Percentiles rank a stretch among this genome's conserved stretches.
phyloP scores from a whole-genome alignment of 2,329 filamentous ascomycete genomes.

The Monosporascus sp. region DNA sequence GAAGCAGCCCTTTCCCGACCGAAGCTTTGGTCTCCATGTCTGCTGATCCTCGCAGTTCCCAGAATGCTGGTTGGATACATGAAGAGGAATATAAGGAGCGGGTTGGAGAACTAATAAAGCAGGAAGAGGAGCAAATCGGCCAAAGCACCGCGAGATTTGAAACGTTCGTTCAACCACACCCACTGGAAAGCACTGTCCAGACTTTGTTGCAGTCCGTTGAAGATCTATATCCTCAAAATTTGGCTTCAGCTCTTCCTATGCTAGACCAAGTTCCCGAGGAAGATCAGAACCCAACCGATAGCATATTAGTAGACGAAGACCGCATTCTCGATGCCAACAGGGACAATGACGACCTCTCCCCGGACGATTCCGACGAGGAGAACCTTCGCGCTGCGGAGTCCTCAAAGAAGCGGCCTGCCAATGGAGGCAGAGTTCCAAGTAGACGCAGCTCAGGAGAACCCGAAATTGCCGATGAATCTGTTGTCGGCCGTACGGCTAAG shows the following conservation, averaged over 20 bases:
- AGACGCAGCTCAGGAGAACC: neutral
- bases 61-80: constrained; percentile 83
- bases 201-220: constrained; percentile 80
- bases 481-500: neutral
- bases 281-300: constrained; percentile 32
- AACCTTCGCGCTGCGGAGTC: constrained; percentile 6
- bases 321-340: constrained; percentile 43
- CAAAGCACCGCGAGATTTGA: constrained; percentile 52
- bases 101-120: constrained; percentile 55
- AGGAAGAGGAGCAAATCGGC: constrained; percentile 53
- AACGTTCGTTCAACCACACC: constrained; percentile 52
- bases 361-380: constrained; percentile 52
- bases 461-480: neutral
- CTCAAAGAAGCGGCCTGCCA: constrained; percentile 1
- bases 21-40: constrained; percentile 88
- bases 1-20: constrained; percentile 70
- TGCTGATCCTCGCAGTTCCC: constrained; percentile 67
- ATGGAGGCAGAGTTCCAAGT: constrained; percentile 1
- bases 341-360: constrained; percentile 42
- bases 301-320: constrained; percentile 61
- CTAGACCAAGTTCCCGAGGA: constrained; percentile 22
- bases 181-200: constrained; percentile 57
- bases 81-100: constrained; percentile 75
- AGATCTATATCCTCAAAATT: constrained; percentile 72
- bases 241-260: constrained; percentile 44